A percentile compares a stretch with the other conserved stretches of the same genome.
phyloP scores from a whole-genome alignment of 495 filamentous ascomycete genomes.

The Filosporella fistucella region DNA sequence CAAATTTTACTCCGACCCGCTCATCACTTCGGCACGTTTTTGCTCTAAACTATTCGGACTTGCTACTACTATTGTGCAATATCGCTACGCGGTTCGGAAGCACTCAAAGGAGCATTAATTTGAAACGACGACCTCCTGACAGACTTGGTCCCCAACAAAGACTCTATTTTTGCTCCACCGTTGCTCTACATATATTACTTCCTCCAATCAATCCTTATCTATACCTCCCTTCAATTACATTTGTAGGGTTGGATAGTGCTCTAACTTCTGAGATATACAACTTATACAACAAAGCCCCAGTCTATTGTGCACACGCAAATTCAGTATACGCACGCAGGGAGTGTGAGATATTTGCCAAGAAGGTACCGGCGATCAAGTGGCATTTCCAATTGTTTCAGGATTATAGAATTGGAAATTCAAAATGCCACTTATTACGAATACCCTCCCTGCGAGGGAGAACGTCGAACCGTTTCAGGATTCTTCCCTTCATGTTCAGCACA shows the following conservation, averaged over 20 bases:
- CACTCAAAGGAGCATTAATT: not conserved
- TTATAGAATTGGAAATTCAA: not conserved
- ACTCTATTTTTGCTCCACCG: too few relatives aligned
- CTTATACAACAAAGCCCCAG: too few relatives aligned
- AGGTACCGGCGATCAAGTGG: too few relatives aligned
- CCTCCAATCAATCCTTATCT: not conserved
- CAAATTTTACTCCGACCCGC: not conserved
- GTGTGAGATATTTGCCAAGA: too few relatives aligned
- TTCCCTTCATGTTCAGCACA: conserved; percentile 5
- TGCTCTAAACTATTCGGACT: too few relatives aligned
- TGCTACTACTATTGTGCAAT: too few relatives aligned
- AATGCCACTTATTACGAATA: conserved; percentile 16
- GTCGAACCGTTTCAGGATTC: not conserved
- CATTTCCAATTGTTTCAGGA: conserved; percentile 5
- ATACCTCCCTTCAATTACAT: conserved; percentile 4
- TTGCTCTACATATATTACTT: conserved; percentile 1
- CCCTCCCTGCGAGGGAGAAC: conserved; percentile 8
- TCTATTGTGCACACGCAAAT: not conserved
- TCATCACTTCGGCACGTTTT: not conserved
- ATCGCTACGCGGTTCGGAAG: not conserved
- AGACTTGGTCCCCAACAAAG: not conserved
- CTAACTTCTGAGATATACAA: not conserved
- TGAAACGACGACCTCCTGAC: not conserved
- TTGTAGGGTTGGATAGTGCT: not conserved
- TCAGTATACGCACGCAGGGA: too few relatives aligned